Evolutionary conservation across 768 basidiomycete genomes (phyloP), one percentile per base, ranked within the genome.

Genomic region (Tephrocybe sp.): DNA sequence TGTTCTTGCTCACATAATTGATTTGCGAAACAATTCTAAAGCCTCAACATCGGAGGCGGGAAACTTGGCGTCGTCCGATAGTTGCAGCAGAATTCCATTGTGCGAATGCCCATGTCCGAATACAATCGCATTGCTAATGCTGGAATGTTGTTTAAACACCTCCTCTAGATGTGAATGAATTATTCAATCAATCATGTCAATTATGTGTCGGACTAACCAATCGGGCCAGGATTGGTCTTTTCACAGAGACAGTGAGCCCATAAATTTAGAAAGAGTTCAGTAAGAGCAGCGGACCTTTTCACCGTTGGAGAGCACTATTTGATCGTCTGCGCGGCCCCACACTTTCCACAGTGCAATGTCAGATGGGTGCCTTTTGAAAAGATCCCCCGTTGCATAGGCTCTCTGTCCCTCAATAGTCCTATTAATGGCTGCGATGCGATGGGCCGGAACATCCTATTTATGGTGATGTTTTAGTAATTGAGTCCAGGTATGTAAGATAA

Each of bases 261-360:
- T 9, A 17, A 28, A n/a, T 17, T 36, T 11, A 14, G 11, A 21
- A 46, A 17, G 42, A 21, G 5, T 12, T 38, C n/a, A n/a, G n/a
- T n/a, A 21, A 43, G 15, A 0, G 59, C 34, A 38, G 24, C 53
- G 18, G 21, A 71, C 73, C 65, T 74, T 73, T 57, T 76, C 73
- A 9, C 74, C 74, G 15, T 65, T 75, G 2, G 65, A 68, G 26
- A 73, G 68, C 58, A 75, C 68, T 47, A 77, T 74, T 50, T 75
- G 75, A 46, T 78, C 76, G 48, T 78, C 75, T 14, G 49, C 51
- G 6, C 70, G 58, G 2, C 72, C 73, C 36, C 47, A 52, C 32
- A 80, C 58, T 45, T 58, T 68, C 66, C 64, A 77, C 4, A 69
- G 17, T 1, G 67, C 58, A 7, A 68, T 44, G 4, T 69, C 67